Evolutionary conservation across 192 early-diverging fungal genomes (phyloP).

Genomic region (Mortierella claussenii): DNA sequence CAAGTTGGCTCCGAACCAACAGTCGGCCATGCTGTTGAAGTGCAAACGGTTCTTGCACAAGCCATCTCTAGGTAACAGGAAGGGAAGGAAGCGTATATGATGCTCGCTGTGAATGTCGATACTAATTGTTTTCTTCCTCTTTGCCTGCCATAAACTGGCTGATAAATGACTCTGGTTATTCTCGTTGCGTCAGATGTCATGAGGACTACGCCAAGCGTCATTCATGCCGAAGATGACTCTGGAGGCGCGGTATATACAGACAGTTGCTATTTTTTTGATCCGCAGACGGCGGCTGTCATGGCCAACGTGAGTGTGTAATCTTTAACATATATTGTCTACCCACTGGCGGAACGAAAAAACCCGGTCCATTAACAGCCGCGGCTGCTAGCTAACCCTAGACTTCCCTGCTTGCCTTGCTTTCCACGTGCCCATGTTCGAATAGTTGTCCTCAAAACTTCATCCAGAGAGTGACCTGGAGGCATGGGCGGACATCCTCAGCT

Average conservation of each 20-base stretch:
- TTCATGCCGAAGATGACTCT: background rate
- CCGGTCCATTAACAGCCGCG: no score
- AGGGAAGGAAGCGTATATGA: background rate
- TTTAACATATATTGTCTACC: no score
- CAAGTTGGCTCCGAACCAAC: slow-evolving; percentile 6
- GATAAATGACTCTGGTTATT: background rate
- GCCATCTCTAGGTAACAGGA: slow-evolving; percentile 30
- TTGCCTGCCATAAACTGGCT: background rate
- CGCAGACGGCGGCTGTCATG: slow-evolving; percentile 33
- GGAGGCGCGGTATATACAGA: slow-evolving; percentile 51
- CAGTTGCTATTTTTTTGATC: slow-evolving; percentile 57
- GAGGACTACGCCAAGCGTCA: slow-evolving; percentile 10
- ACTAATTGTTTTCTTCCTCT: background rate
- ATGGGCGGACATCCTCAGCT: slow-evolving; percentile 54
- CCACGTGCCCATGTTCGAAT: background rate
- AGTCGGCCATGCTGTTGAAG: slow-evolving; percentile 26
- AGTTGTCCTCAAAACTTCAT: slow-evolving; percentile 13
- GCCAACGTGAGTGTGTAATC: slow-evolving; percentile 32
- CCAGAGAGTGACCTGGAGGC: slow-evolving; percentile 51
- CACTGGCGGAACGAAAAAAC: no score
- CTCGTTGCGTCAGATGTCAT: slow-evolving; percentile 16
- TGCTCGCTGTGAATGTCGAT: no score
- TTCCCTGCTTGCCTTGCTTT: background rate
- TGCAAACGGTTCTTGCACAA: slow-evolving; percentile 54
- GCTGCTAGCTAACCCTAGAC: no score